Base-by-base conservation (phyloP, 805 yeast genomes). In the Priceomyces melissophilus region DNA sequence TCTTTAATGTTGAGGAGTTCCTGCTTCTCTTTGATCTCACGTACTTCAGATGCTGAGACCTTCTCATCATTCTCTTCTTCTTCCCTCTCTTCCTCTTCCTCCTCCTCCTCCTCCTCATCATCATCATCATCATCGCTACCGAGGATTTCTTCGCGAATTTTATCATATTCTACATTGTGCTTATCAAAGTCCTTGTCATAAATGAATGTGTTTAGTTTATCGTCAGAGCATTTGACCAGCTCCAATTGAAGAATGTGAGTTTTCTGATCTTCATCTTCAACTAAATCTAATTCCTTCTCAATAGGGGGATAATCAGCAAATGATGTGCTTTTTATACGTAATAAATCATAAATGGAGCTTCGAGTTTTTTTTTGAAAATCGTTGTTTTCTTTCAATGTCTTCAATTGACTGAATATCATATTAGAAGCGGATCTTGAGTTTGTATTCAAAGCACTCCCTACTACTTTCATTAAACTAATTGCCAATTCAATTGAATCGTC, bases 181-280 rank as follows among this genome's bases (percentile, higher is more conserved):
- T 57, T 61, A 10, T 72, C 76, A 53, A 67, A 84, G 3, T 78
- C 56, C 6, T 62, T 62, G 46, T 82, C 87, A 50, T 55, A 70
- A 16, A 58, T 55, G 52, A 82, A 84, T 3, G 63, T 65, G 49
- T 81, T 76, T 32, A 84, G 53, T 3, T 60, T 49, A 37, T 73
- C 76, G 17, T 70, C 67, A 1, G 75, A 67, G 31, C 72, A 65
- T 13, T 79, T 54, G 27, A 65, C 61, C 37, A 75, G 85, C 39
- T 78, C 81, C 25, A 85, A 58, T 16, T 72, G 74, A 3, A 84
- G 50, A 37, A 70, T 60, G 53, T 84, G 89, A 0, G 79, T 69
- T 4, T 72, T 61, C 42, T 71, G 73, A 43, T 83, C 89, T 0
- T 79, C 82, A 13, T 78, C 83, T 25, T 79, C 84, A 0, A 83